Percentiles rank a stretch among this genome's conserved stretches.
These are phyloP conservation scores for Phytophthora hybrid DNA, from an alignment of 352 stramenopile genomes.

Conservation along the genomic window DNA sequence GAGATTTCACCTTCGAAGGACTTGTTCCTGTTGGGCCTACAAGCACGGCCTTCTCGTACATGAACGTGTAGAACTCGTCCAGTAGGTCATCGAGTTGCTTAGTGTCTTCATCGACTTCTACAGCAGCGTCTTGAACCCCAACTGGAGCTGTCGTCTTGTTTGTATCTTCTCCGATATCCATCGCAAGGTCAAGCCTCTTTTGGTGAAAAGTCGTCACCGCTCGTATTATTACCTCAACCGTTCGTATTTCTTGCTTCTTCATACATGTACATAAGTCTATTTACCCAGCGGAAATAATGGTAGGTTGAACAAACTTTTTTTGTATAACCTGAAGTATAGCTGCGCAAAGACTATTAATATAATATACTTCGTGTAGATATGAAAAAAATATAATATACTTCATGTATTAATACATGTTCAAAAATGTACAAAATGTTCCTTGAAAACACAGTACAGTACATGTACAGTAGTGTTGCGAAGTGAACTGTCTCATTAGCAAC, in stretches of 20 bases:
- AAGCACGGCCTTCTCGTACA: slow-evolving; percentile 64
- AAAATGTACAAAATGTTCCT: too few species aligned
- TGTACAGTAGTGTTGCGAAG: background rate
- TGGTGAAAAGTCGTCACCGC: slow-evolving; percentile 26
- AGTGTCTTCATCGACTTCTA: slow-evolving; percentile 21
- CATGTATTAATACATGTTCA: too few species aligned
- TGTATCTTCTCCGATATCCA: slow-evolving; percentile 5
- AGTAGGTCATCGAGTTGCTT: slow-evolving; percentile 47
- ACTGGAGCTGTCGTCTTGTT: background rate
- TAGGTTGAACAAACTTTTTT: too few species aligned
- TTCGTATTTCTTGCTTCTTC: background rate
- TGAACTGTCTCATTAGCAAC: background rate
- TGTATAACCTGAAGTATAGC: too few species aligned
- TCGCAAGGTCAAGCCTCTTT: background rate
- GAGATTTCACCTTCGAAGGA: slow-evolving; percentile 33
- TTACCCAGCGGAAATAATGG: too few species aligned
- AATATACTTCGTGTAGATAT: too few species aligned
- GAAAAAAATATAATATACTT: too few species aligned
- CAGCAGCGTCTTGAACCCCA: background rate
- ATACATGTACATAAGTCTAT: too few species aligned
- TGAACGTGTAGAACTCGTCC: slow-evolving; percentile 70
- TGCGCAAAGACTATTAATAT: too few species aligned
- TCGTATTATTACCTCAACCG: background rate
- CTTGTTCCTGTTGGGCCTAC: slow-evolving; percentile 41
- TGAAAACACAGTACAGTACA: too few species aligned